Evolutionary conservation across 2,329 filamentous ascomycete genomes (phyloP), one percentile per base, ranked within the genome.

Genomic region (Leptographium galeiforme): DNA sequence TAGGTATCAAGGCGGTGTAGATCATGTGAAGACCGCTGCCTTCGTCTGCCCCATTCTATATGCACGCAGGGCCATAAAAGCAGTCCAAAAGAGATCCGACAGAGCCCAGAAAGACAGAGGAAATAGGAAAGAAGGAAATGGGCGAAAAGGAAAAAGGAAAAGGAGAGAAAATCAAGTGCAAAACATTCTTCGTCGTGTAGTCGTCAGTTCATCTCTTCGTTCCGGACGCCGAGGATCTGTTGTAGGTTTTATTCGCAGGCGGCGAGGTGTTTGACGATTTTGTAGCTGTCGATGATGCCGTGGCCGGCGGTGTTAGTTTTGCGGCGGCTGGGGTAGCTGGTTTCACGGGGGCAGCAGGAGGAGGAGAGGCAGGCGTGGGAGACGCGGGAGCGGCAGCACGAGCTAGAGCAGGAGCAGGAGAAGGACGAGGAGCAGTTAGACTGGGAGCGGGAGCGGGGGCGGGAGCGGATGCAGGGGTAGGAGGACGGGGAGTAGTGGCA

Each of bases 1-100:
- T 44, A 47, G 54, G 54, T 53, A 53, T 56, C 32, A 53, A 53
- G 51, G 48, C 48, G 51, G 40, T 48, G 51, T 51, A 53, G 53
- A 53, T 55, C 53, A 13, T 55, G 49, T 45, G 19, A 25, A 16
- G 30, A 38, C 41, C 30, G 39, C 7, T 2, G 38, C 19, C 46
- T 30, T 40, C 33, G 32, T n/a, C 33, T 16, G 14, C 34, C 19
- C 25, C 30, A 18, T 51, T 34, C 33, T 44, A 48, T 50, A 25
- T 25, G 25, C 25, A 25, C 25, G 25, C 25, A 25, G 25, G 25
- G 25, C 25, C 25, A 25, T 25, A 25, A 25, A 25, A 25, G 25
- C 39, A 16, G 32, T 39, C 33, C 43, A 45, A 32, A 32, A 39
- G 43, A 50, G 33, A 16, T 51, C 48, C 44, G 14, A 46, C 16